These are phyloP conservation scores for Styphnolobium japonicum DNA, from an alignment of 306 rosid genomes.

Conservation along the genomic window DNA sequence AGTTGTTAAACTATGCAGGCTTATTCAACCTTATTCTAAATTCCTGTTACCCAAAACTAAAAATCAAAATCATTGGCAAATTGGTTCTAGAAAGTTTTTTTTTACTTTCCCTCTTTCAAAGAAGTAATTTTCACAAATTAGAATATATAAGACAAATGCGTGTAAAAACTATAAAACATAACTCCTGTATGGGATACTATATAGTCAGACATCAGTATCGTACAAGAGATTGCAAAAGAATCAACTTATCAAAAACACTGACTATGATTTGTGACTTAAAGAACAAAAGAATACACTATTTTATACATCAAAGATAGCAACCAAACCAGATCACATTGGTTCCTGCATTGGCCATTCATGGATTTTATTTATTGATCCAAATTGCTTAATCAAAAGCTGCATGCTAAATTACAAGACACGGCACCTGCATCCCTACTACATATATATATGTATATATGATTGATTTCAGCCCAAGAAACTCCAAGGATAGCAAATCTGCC, in stretches of 20 bases:
- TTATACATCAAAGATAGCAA: background rate
- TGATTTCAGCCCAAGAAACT: slow-evolving; percentile 26
- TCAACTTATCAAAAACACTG: background rate
- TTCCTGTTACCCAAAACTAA: background rate
- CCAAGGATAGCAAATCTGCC: background rate
- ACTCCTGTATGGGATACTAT: background rate
- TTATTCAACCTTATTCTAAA: background rate
- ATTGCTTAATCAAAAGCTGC: background rate
- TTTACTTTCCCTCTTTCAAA: background rate
- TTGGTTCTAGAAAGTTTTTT: background rate
- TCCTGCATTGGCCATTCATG: background rate
- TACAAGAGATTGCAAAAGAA: slow-evolving; percentile 7
- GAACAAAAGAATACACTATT: background rate
- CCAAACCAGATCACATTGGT: background rate
- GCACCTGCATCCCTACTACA: background rate
- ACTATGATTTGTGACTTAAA: slow-evolving; percentile 2
- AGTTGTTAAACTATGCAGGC: background rate
- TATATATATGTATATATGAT: background rate
- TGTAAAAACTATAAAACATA: background rate
- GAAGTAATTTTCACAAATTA: background rate
- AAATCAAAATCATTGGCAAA: background rate
- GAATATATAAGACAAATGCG: background rate
- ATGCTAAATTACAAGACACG: background rate
- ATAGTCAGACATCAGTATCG: background rate
- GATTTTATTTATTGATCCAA: background rate